phyloP scores from a whole-genome alignment of 495 filamentous ascomycete genomes.

The Penicillium subrubescens region DNA sequence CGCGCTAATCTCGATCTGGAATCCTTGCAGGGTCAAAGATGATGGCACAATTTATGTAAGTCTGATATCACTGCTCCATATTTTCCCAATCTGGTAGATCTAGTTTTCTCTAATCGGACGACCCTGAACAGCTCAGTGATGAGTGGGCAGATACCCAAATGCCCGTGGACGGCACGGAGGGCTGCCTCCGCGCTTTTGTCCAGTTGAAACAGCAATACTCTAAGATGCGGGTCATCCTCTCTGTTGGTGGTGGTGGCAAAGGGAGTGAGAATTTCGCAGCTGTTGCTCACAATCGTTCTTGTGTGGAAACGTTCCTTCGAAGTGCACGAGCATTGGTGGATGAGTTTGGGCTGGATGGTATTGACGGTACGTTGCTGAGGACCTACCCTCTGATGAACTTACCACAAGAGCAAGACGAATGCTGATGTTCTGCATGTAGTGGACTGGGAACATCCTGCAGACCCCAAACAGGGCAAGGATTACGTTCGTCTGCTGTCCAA shows the following conservation, averaged over 20 bases:
- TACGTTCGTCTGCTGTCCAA: conserved; percentile 72
- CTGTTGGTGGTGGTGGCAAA: conserved; percentile 80
- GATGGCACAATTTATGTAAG: conserved; percentile 82
- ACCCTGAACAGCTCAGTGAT: conserved; percentile 68
- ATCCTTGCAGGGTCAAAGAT: conserved; percentile 61
- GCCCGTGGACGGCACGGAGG: conserved; percentile 74
- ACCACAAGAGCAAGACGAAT: neutral
- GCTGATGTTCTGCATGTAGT: conserved; percentile 51
- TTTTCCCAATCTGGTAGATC: conserved; percentile 3
- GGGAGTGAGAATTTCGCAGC: conserved; percentile 77
- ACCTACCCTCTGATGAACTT: neutral
- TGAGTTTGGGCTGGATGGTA: conserved; percentile 77
- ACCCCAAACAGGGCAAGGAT: conserved; percentile 67
- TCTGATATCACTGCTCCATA: conserved; percentile 11
- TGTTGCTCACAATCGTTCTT: conserved; percentile 63
- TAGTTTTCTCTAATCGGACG: conserved; percentile 21
- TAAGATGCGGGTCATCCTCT: conserved; percentile 79
- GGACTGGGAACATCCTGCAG: conserved; percentile 86
- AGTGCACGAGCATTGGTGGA: conserved; percentile 73
- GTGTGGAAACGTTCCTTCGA: conserved; percentile 70
- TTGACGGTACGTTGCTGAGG: conserved; percentile 64
- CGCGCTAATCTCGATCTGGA: conserved; percentile 33
- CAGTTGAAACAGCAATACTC: conserved; percentile 73
- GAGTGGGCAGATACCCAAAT: conserved; percentile 83
- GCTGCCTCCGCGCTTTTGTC: conserved; percentile 75